Conservation (phyloP, 495 filamentous ascomycete genomes). For the Glutinoglossum americanum region DNA sequence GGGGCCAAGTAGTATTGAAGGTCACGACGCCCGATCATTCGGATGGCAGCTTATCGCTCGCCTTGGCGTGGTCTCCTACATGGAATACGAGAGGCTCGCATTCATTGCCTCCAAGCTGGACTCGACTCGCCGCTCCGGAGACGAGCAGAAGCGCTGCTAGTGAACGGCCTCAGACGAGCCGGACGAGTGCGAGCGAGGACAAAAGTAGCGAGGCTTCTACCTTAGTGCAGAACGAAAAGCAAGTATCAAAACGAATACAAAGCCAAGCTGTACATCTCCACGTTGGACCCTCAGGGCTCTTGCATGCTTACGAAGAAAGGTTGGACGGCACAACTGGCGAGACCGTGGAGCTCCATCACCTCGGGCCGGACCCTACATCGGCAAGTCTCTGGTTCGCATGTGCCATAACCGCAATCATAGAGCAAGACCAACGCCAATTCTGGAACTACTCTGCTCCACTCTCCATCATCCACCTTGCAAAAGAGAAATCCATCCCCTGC, state of each 20-base stretch:
- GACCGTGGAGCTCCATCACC: not conserved
- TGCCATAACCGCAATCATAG: slow-evolving; percentile 23
- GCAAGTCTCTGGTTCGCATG: slow-evolving; percentile 29
- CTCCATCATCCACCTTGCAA: slow-evolving; percentile 26
- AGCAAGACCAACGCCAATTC: slow-evolving; percentile 11
- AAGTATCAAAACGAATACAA: not conserved
- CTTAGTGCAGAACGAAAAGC: not conserved
- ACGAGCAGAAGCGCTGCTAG: not conserved
- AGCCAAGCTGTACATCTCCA: not conserved
- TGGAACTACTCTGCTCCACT: slow-evolving; percentile 40
- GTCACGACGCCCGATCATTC: slow-evolving; percentile 36
- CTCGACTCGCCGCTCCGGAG: slow-evolving; percentile 18
- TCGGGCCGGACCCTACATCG: not conserved
- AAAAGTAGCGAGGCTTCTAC: not conserved
- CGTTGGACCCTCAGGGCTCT: not conserved
- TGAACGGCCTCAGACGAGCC: not conserved
- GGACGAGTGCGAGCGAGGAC: not conserved
- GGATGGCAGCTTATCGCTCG: slow-evolving; percentile 37
- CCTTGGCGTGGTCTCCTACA: slow-evolving; percentile 27
- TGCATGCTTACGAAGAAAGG: not conserved
- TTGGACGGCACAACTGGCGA: not conserved
- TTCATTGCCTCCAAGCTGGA: slow-evolving; percentile 40
- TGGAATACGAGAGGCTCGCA: slow-evolving; percentile 34
- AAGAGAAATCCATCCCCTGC: slow-evolving; percentile 34
- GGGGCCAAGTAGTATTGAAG: slow-evolving; percentile 27